Conservation (phyloP, 2,329 filamentous ascomycete genomes). For the Cladosporium sphaerospermum region DNA sequence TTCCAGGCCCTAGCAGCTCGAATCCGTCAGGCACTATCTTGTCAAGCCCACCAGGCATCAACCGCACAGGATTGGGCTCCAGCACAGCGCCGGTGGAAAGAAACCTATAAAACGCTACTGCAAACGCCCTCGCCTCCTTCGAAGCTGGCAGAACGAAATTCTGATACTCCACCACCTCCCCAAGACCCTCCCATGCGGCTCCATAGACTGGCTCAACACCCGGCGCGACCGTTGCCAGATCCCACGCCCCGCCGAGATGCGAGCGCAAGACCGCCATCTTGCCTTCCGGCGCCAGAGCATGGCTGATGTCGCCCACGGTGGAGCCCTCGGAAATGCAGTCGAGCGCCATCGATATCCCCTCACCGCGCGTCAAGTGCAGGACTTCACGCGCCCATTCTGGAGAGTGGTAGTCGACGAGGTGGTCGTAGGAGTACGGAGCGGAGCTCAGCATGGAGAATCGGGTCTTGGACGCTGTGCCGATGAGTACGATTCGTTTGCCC, state of each 20-base stretch:
- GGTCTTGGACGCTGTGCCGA: background rate
- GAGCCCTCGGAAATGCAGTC: constrained; percentile 5
- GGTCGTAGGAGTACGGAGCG: background rate
- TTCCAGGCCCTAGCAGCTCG: background rate
- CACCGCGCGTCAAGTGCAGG: background rate
- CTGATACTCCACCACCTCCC: constrained; percentile 1
- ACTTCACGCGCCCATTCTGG: background rate
- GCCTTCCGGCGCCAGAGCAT: background rate
- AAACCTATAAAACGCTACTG: background rate
- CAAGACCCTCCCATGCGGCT: constrained; percentile 1
- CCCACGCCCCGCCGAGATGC: background rate
- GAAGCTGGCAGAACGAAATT: background rate
- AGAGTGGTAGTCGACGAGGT: background rate
- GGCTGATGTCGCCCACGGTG: background rate
- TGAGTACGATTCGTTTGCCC: background rate
- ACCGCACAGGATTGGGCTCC: background rate
- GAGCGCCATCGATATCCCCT: background rate
- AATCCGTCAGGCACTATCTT: constrained; percentile 5
- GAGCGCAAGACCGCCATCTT: background rate
- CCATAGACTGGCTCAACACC: background rate
- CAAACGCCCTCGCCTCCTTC: background rate
- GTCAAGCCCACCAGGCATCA: background rate
- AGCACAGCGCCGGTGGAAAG: background rate
- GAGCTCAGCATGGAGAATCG: background rate
- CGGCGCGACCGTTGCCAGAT: background rate